Evolutionary conservation across 768 basidiomycete species (phyloP).

Genomic region (Termitomyces sp.): DNA sequence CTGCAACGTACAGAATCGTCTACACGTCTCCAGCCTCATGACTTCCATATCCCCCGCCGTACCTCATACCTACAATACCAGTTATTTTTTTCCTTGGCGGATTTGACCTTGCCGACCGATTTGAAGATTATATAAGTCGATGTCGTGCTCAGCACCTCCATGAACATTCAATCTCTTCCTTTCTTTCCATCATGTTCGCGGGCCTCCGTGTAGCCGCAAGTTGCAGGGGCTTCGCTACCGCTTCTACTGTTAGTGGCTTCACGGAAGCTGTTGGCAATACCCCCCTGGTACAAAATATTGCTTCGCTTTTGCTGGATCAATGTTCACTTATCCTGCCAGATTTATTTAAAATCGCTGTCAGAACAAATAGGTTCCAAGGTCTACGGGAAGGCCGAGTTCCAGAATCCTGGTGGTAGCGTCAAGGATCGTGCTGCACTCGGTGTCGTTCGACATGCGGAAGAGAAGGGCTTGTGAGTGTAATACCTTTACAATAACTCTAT

Average conservation of each 20-base stretch:
- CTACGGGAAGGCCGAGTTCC: constrained; percentile 96
- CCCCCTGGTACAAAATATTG: constrained; percentile 64
- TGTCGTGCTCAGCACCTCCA: constrained; percentile 30
- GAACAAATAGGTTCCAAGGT: constrained; percentile 80
- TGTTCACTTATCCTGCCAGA: constrained; percentile 38
- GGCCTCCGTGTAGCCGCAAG: constrained; percentile 22
- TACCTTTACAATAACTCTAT: not conserved
- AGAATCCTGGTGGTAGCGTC: constrained; percentile 96
- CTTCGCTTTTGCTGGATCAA: not conserved
- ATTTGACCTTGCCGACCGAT: not conserved
- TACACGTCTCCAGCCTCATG: constrained; percentile 27
- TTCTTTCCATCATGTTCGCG: constrained; percentile 26
- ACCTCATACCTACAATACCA: constrained; percentile 19
- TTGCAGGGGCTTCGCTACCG: constrained; percentile 33
- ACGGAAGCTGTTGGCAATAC: constrained; percentile 90
- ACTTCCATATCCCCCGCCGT: constrained; percentile 21
- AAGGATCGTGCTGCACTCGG: constrained; percentile 97
- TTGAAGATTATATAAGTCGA: constrained; percentile 25
- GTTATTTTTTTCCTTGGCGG: constrained; percentile 7
- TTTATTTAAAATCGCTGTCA: constrained; percentile 76
- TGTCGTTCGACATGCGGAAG: constrained; percentile 81
- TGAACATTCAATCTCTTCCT: constrained; percentile 6
- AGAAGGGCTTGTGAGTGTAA: constrained; percentile 60
- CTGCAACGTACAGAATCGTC: constrained; percentile 30
- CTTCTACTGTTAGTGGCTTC: constrained; percentile 65